Conservation (phyloP, 345 rosid genomes). For the Carallia brachiata region DNA sequence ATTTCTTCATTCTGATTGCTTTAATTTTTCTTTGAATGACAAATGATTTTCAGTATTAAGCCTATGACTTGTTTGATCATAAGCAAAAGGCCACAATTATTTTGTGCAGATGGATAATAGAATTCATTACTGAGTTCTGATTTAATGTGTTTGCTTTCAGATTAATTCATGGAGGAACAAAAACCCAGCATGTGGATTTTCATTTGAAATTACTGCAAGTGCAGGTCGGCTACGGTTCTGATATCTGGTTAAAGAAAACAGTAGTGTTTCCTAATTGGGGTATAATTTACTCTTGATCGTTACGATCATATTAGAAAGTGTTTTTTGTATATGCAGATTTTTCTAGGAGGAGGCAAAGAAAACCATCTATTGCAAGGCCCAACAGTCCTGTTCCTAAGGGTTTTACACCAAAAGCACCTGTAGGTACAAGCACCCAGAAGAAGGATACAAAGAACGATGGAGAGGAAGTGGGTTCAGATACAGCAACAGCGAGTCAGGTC, state of each 20-base stretch:
- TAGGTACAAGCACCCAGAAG: slow-evolving; percentile 45
- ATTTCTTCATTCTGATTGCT: background rate
- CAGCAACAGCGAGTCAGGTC: slow-evolving; percentile 20
- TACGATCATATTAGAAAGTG: slow-evolving; percentile 5
- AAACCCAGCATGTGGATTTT: slow-evolving; percentile 34
- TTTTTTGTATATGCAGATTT: slow-evolving; percentile 45
- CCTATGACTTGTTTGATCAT: background rate
- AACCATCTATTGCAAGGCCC: slow-evolving; percentile 39
- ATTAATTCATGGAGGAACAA: slow-evolving; percentile 40
- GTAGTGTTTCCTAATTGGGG: background rate
- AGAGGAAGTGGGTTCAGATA: slow-evolving; percentile 38
- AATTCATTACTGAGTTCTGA: slow-evolving; percentile 2
- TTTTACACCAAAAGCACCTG: slow-evolving; percentile 42
- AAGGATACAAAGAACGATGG: slow-evolving; percentile 40
- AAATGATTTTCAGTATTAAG: background rate
- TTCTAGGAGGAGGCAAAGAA: slow-evolving; percentile 60
- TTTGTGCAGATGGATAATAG: background rate
- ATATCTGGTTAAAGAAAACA: background rate
- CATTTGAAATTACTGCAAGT: slow-evolving; percentile 46
- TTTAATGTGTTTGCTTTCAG: slow-evolving; percentile 40
- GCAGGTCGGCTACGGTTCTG: slow-evolving; percentile 36
- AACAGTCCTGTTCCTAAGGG: slow-evolving; percentile 53
- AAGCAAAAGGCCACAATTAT: background rate
- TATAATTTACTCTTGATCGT: slow-evolving; percentile 4
- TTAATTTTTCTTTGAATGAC: background rate